These are phyloP conservation scores for Thielaviopsis populi DNA, from an alignment of 2,329 filamentous ascomycete genomes.

Conservation along the genomic window DNA sequence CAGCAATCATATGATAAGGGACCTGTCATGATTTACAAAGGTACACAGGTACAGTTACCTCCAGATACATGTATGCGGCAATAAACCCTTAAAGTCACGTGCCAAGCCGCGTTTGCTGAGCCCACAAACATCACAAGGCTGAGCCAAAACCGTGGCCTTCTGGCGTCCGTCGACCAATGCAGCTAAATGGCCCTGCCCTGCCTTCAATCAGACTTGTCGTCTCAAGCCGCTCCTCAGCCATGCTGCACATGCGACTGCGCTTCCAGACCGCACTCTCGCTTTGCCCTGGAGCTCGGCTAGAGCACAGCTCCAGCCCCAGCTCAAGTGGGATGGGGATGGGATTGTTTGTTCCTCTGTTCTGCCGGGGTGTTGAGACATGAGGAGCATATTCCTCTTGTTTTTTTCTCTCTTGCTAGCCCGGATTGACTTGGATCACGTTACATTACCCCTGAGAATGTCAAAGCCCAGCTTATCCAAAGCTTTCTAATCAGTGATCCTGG, in stretches of 20 bases:
- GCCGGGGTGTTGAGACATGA: constrained; percentile 1
- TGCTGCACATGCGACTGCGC: not conserved
- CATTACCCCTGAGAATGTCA: not conserved
- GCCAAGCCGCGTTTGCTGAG: not conserved
- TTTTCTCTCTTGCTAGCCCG: not conserved
- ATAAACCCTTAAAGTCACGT: not conserved
- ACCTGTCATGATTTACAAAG: not conserved
- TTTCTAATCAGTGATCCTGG: not conserved
- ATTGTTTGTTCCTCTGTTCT: not conserved
- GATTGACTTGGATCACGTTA: not conserved
- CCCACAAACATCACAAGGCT: not conserved
- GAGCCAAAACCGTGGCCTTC: not conserved
- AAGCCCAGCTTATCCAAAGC: constrained; percentile 1
- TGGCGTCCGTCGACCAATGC: not conserved
- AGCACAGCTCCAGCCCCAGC: not conserved
- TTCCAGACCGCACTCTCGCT: not conserved
- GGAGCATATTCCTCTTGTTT: not conserved
- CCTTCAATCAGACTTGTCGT: not conserved
- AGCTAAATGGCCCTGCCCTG: not conserved
- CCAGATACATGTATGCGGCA: not conserved
- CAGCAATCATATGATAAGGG: not conserved
- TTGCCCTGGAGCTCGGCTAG: not conserved
- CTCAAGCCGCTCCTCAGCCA: not conserved
- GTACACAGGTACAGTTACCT: not conserved
- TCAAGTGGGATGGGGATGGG: not conserved